phyloP scores from a whole-genome alignment of 2,329 filamentous ascomycete species.

The Penicillium oxalicum region DNA sequence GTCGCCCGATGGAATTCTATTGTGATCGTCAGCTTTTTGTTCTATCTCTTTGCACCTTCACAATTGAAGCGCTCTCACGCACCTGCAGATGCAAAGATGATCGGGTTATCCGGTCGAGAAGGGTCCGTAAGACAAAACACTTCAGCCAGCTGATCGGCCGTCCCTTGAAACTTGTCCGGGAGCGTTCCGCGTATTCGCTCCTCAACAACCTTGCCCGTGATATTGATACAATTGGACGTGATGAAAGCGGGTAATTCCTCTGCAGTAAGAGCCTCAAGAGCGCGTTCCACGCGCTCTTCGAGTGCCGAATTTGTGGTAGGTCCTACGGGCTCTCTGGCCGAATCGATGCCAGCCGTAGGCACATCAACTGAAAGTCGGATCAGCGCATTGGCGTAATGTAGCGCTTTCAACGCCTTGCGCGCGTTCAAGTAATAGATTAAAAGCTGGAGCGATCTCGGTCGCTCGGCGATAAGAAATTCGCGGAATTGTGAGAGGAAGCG shows the following conservation, averaged over 20 bases:
- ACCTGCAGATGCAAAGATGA: slow-evolving; percentile 72
- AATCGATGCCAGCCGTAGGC: slow-evolving; percentile 51
- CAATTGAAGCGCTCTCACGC: slow-evolving; percentile 5
- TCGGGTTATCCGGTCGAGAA: slow-evolving; percentile 65
- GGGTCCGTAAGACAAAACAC: slow-evolving; percentile 73
- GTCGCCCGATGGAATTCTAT: slow-evolving; percentile 67
- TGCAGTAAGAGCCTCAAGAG: slow-evolving; percentile 58
- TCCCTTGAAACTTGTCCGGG: slow-evolving; percentile 57
- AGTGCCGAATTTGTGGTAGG: slow-evolving; percentile 54
- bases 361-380: slow-evolving; percentile 50
- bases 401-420: slow-evolving; percentile 63
- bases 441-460: slow-evolving; percentile 59
- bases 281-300: slow-evolving; percentile 56
- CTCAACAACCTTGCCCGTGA: slow-evolving; percentile 62
- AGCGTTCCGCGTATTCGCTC: slow-evolving; percentile 62
- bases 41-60: background rate
- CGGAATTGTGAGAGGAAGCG: slow-evolving; percentile 60
- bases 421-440: slow-evolving; percentile 69
- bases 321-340: slow-evolving; percentile 48
- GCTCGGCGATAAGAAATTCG: slow-evolving; percentile 55
- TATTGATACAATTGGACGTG: slow-evolving; percentile 60
- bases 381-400: slow-evolving; percentile 65
- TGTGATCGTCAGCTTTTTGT: background rate
- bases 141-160: slow-evolving; percentile 67
- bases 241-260: slow-evolving; percentile 69